A percentile compares a stretch with the other conserved stretches of the same genome.
Conservation (phyloP, 1,139 yeast genomes). For the Protomyces inouyei region DNA sequence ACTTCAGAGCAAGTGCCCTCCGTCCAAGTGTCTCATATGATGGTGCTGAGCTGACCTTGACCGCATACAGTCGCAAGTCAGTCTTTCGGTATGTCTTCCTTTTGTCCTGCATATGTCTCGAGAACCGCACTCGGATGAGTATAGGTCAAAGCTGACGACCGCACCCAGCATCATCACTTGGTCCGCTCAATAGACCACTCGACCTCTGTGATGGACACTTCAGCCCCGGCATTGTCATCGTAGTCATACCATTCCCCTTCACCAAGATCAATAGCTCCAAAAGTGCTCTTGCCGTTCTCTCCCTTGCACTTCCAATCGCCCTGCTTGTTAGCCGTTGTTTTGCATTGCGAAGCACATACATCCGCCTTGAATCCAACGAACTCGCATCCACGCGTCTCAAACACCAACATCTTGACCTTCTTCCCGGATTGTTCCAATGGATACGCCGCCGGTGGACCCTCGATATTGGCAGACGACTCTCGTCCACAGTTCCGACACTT, state of each 20-base stretch:
- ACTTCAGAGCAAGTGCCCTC: no score
- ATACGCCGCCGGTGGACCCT: constrained; percentile 36
- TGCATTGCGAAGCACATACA: constrained; percentile 31
- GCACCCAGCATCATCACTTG: constrained; percentile 5
- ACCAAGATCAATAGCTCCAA: constrained; percentile 61
- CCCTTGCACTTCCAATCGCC: constrained; percentile 61
- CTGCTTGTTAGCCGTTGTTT: constrained; percentile 37
- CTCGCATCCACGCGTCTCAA: constrained; percentile 85
- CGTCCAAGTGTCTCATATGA: no score
- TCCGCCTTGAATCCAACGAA: constrained; percentile 62
- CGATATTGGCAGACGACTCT: constrained; percentile 43
- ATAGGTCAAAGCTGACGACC: neutral
- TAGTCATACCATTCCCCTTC: constrained; percentile 95
- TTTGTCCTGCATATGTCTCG: no score
- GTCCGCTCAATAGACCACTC: constrained; percentile 50
- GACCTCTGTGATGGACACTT: constrained; percentile 74
- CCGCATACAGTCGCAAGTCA: neutral
- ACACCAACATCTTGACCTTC: constrained; percentile 48
- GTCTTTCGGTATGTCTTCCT: neutral
- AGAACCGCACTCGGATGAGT: neutral
- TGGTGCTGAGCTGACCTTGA: no score
- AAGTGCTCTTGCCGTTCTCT: constrained; percentile 44
- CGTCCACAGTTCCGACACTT: constrained; percentile 65
- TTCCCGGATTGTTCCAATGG: constrained; percentile 4
- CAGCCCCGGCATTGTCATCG: constrained; percentile 75